Evolutionary conservation across 371 early-diverging fungal species (phyloP).

Genomic region (Rhizomucor pusillus): DNA sequence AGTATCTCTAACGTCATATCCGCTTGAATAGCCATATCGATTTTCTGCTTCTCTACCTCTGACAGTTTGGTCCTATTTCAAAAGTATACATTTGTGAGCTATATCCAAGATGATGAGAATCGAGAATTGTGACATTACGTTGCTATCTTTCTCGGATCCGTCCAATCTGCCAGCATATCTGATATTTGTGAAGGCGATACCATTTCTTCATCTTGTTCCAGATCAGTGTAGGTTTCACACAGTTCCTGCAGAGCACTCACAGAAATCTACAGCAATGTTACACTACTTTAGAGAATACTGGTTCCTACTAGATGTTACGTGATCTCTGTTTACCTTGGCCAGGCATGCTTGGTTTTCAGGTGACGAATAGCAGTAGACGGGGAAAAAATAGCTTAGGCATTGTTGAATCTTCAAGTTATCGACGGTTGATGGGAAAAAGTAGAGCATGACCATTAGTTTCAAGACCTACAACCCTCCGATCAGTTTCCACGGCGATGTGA

Average conservation of each 20-base stretch:
- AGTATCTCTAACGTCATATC: conserved; percentile 40
- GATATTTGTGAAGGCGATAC: conserved; percentile 50
- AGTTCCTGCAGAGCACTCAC: conserved; percentile 37
- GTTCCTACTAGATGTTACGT: too few relatives aligned
- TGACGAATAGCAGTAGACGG: conserved; percentile 74
- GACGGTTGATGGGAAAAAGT: conserved; percentile 71
- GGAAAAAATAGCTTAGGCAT: conserved; percentile 84
- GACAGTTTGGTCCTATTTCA: conserved; percentile 6
- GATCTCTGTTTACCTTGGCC: conserved; percentile 22
- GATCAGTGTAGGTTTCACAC: conserved; percentile 28
- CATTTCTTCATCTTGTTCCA: conserved; percentile 45
- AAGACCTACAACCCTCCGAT: conserved; percentile 47
- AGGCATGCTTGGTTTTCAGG: conserved; percentile 63
- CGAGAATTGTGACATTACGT: not conserved
- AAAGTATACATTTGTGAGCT: not conserved
- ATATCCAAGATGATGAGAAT: too few relatives aligned
- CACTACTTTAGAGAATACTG: too few relatives aligned
- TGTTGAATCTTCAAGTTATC: conserved; percentile 70
- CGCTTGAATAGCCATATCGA: conserved; percentile 35
- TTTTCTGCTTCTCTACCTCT: conserved; percentile 9
- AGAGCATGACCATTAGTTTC: conserved; percentile 67
- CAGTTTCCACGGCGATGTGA: not conserved
- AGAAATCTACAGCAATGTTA: too few relatives aligned
- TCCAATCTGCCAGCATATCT: conserved; percentile 61
- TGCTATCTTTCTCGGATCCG: conserved; percentile 49